These are phyloP conservation scores for Thielaviopsis ethacetica DNA, from an alignment of 2,329 filamentous ascomycete species.

Conservation along the genomic window DNA sequence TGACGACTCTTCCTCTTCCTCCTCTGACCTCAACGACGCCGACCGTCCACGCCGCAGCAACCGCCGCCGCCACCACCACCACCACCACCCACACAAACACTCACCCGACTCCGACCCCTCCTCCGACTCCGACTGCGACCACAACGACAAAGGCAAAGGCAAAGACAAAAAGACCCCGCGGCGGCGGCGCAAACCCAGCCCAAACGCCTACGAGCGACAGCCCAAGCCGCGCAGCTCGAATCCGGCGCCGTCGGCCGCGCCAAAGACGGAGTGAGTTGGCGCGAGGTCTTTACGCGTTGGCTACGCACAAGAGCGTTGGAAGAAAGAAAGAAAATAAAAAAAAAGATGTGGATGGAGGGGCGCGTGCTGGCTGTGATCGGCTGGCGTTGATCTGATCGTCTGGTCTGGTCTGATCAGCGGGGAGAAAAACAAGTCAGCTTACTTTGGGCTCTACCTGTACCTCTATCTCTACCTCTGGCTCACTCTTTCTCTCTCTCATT, in stretches of 20 bases:
- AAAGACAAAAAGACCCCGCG: slow-evolving; percentile 13
- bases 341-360: too few species aligned
- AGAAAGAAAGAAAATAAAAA: too few species aligned
- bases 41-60: slow-evolving; percentile 15
- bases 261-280: not conserved
- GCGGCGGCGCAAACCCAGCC: slow-evolving; percentile 44
- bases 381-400: too few species aligned
- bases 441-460: too few species aligned
- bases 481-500: too few species aligned
- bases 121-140: slow-evolving; percentile 15
- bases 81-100: slow-evolving; percentile 12
- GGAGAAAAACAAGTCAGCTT: too few species aligned
- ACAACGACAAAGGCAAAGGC: slow-evolving; percentile 27
- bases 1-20: slow-evolving; percentile 31
- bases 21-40: slow-evolving; percentile 18
- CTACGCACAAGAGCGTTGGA: too few species aligned
- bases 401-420: too few species aligned
- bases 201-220: slow-evolving; percentile 70
- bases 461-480: too few species aligned
- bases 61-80: slow-evolving; percentile 13
- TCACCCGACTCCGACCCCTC: not conserved
- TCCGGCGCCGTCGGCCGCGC: not conserved
- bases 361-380: not conserved
- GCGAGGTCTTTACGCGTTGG: too few species aligned
- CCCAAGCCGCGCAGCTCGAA: slow-evolving; percentile 17